Percentiles rank a stretch among this genome's conserved stretches.
Evolutionary conservation across 2,329 filamentous ascomycete species (phyloP).

Genomic region (Cadophora luteo-olivacea): DNA sequence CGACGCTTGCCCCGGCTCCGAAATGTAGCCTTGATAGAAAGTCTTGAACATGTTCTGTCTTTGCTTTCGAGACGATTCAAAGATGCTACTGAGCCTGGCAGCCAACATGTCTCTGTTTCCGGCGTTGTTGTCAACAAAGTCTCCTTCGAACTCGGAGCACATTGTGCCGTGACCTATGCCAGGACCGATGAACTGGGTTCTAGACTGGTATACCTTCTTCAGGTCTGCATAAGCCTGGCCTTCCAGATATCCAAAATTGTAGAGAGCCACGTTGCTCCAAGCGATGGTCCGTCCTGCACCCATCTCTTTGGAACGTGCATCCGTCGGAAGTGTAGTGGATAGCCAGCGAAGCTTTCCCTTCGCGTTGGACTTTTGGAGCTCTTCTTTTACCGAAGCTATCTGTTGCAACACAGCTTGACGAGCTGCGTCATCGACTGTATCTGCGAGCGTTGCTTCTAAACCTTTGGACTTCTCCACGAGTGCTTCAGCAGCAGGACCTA

Average conservation of each 20-base stretch:
- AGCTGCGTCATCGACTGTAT: too few species aligned
- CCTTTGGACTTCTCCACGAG: too few species aligned
- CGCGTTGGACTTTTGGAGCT: too few species aligned
- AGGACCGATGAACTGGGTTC: neutral
- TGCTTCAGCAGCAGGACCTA: too few species aligned
- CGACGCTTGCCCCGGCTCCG: conserved; percentile 5
- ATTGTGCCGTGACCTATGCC: conserved; percentile 13
- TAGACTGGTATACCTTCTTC: neutral
- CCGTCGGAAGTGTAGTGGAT: neutral
- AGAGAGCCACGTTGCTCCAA: conserved; percentile 1
- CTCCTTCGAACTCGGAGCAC: conserved; percentile 22
- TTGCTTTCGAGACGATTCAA: conserved; percentile 5
- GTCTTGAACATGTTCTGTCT: conserved; percentile 2
- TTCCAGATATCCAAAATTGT: neutral
- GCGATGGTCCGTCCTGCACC: too few species aligned
- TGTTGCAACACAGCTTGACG: too few species aligned
- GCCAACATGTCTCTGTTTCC: conserved; percentile 19
- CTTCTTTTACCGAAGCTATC: too few species aligned
- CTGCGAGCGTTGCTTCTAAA: too few species aligned
- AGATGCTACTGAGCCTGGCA: conserved; percentile 13
- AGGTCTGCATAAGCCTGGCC: neutral
- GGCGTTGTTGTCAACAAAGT: conserved; percentile 11
- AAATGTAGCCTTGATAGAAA: conserved; percentile 7
- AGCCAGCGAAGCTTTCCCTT: neutral
- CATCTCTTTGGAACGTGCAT: too few species aligned